Evolutionary conservation across 164 flowering plant species (phyloP), one percentile per base, ranked within the genome.

Genomic region (Pachysandra terminalis): DNA sequence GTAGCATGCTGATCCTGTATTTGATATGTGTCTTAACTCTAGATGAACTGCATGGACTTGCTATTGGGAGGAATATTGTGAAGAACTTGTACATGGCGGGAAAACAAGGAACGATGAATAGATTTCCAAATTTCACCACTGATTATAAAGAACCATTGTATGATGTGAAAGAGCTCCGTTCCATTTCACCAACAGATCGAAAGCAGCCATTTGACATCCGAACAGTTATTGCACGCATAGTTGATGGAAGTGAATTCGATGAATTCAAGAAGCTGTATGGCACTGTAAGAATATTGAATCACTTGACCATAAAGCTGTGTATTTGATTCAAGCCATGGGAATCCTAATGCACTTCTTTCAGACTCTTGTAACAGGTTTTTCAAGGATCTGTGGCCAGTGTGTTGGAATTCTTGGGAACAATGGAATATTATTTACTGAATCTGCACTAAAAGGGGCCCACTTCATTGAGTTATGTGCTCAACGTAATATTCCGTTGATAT

Each of bases 181-280:
- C 86, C 26, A 90, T 93, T 71, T 97, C 98, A 56, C 97, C 98
- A 60, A 80, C 80, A 49, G 98, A 96, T 71, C 93, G 71, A 71
- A 96, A 85, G 81, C 99, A 90, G 71, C 76, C 87, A n/a, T 87
- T 90, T 81, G 98, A 96, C 70, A 75, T 96, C 49, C 85, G 99
- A 71, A 83, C 97, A 61, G 82, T 96, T 59, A 93, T 96, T 81
- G 89, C 97, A 68, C 95, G 86, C 64, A 83, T 93, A 68, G 93
- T 88, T 61, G 99, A 92, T 83, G 99, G 97, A 67, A 93, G 98
- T 63, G 97, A 93, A 80, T 95, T 95, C 79, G 97, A 95, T 70
- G 98, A 95, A 72, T 96, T 96, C 93, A 96, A 96, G 88, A 90
- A 90, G 87, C 69, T 93, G 82, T 96, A 92, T 84, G 99, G 99